Base-by-base conservation (phyloP, 257 asterid species). In the Cinchona pubescens region DNA sequence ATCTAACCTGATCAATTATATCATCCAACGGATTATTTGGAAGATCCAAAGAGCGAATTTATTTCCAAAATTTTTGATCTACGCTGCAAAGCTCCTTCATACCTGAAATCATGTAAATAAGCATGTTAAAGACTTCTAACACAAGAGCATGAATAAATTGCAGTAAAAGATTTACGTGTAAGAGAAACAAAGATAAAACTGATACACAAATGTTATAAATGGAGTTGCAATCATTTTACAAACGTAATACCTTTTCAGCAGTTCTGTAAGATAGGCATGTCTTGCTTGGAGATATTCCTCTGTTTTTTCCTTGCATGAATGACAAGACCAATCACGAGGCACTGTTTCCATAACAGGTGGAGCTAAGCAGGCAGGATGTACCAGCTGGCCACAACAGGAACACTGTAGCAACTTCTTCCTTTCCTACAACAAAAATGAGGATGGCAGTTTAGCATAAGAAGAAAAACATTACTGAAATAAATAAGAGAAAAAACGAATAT, bases 11-110 rank as follows among this genome's bases (percentile, higher is more conserved):
- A 83, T 92, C 98, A 75, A 92, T 88, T 83, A 95, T 92, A 86
- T 90, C 99, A 90, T 95, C 99, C 86, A 92, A 82, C 27, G 99
- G 98, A 88, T 95, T 95, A 85, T 92, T 95, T 25, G 99, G 99
- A 86, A 95, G 98, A 85, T 95, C 96, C 88, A 95, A 82, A 29
- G 93, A 80, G 72, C 94, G 95, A 82, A 95, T 90, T n/a, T 79
- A 91, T 88, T 53, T 92, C 96, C 66, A 95, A 82, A 78, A 91
- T 80, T 63, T 89, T 89, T 76, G 80, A 68, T 85, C 87, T 92
- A 65, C 96, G 96, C 66, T 84, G 93, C 81, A 80, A 69, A 80
- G 98, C 99, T 78, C 82, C 94, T 81, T 92, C 96, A 84, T 91
- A 92, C 85, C 99, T 95, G 72, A 71, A 78, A 72, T 79, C 75